phyloP scores from a whole-genome alignment of 805 yeast genomes.

The Saccharomycopsis sp. region DNA sequence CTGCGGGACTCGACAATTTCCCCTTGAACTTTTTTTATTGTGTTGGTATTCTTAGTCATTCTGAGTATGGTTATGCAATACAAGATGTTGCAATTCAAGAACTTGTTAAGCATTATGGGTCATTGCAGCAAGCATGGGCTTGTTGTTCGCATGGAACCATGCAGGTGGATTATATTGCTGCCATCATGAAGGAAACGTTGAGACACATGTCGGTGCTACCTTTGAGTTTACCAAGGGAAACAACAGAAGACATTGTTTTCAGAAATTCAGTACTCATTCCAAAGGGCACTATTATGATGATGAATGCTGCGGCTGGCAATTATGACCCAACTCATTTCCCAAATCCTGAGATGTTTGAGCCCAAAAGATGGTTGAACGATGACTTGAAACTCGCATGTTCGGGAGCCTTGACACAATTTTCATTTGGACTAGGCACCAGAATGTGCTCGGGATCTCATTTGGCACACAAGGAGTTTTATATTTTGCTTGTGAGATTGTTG shows the following conservation, averaged over 20 bases:
- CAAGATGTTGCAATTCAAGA: slow-evolving; percentile 38
- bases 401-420: slow-evolving; percentile 28
- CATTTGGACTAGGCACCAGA: slow-evolving; percentile 66
- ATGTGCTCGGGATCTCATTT: slow-evolving; percentile 63
- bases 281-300: slow-evolving; percentile 41
- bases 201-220: slow-evolving; percentile 61
- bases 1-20: slow-evolving; percentile 72
- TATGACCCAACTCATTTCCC: slow-evolving; percentile 42
- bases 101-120: slow-evolving; percentile 30
- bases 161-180: slow-evolving; percentile 42
- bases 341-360: slow-evolving; percentile 40
- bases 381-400: slow-evolving; percentile 20
- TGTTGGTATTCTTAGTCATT: slow-evolving; percentile 48
- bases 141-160: slow-evolving; percentile 25
- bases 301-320: slow-evolving; percentile 67
- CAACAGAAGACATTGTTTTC: slow-evolving; percentile 42
- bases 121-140: slow-evolving; percentile 30
- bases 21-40: slow-evolving; percentile 55
- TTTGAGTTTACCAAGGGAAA: slow-evolving; percentile 51
- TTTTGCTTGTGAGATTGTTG: slow-evolving; percentile 44
- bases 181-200: slow-evolving; percentile 54
- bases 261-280: slow-evolving; percentile 42
- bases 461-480: slow-evolving; percentile 58
- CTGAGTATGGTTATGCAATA: slow-evolving; percentile 29
- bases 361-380: slow-evolving; percentile 42